Percentiles rank a stretch among this genome's conserved stretches.
These are phyloP conservation scores for Pyrus bretschneideri DNA, from an alignment of 306 rosid genomes.

Conservation along the genomic window DNA sequence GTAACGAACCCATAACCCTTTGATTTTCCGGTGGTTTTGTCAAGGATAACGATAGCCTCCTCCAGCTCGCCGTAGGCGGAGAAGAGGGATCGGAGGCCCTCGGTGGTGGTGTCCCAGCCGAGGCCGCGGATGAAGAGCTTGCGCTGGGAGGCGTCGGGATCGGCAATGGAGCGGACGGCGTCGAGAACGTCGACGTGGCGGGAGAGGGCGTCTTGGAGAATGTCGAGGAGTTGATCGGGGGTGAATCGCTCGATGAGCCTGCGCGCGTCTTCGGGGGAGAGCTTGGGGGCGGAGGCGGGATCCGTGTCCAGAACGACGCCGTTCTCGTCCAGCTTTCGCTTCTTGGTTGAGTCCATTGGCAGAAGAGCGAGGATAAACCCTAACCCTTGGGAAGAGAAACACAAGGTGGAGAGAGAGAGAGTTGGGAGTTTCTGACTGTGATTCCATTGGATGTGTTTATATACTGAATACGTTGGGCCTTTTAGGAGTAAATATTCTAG, in stretches of 20 bases:
- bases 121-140: constrained; percentile 94
- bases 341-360: constrained; percentile 69
- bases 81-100: constrained; percentile 78
- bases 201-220: constrained; percentile 60
- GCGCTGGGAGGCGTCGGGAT: constrained; percentile 72
- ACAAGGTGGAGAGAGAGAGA: background rate
- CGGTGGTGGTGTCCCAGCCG: constrained; percentile 93
- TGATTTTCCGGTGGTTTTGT: constrained; percentile 74
- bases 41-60: constrained; percentile 83
- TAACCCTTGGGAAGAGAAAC: constrained; percentile 22
- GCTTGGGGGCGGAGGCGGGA: constrained; percentile 3
- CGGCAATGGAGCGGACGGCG: constrained; percentile 63
- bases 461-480: too few species aligned
- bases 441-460: background rate
- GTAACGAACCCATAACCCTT: constrained; percentile 94
- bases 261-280: constrained; percentile 63
- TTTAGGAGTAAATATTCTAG: too few species aligned
- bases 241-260: constrained; percentile 72
- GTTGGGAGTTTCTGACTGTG: background rate
- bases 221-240: constrained; percentile 62
- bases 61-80: constrained; percentile 89
- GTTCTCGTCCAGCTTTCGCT: constrained; percentile 84
- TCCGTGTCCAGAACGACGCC: constrained; percentile 31
- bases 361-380: constrained; percentile 31
- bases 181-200: constrained; percentile 76